phyloP scores from a whole-genome alignment of 371 early-diverging fungal species.

The Mortierella sp. region DNA sequence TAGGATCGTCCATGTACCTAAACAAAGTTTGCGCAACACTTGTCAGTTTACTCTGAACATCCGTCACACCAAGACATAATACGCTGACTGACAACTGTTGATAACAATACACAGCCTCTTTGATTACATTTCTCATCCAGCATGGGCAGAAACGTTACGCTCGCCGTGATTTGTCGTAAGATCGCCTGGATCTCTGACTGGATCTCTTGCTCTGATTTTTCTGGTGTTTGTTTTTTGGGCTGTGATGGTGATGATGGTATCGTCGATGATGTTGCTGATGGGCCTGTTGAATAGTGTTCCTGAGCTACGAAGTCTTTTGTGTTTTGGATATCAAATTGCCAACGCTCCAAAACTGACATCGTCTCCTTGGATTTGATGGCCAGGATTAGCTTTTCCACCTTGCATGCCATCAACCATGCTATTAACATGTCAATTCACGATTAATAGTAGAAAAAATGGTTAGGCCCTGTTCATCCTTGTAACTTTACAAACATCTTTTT shows the following conservation, averaged over 20 bases:
- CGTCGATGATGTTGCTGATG: background rate
- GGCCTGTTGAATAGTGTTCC: background rate
- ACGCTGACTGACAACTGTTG: background rate
- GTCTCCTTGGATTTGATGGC: conserved; percentile 86
- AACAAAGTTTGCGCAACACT: too few relatives aligned
- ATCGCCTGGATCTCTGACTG: conserved; percentile 86
- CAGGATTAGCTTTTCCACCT: conserved; percentile 85
- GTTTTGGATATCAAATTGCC: conserved; percentile 91
- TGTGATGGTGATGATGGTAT: background rate
- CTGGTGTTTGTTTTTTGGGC: background rate
- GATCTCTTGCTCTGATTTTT: conserved; percentile 75
- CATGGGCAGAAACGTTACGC: conserved; percentile 89
- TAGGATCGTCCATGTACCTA: conserved; percentile 86
- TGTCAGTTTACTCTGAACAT: too few relatives aligned
- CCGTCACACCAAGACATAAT: too few relatives aligned
- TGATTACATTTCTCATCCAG: conserved; percentile 90
- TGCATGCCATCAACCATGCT: conserved; percentile 79
- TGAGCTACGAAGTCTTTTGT: conserved; percentile 23
- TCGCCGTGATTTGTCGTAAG: conserved; percentile 90
- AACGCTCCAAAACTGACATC: conserved; percentile 86
- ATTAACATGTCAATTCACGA: too few relatives aligned
- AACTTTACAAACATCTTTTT: too few relatives aligned
- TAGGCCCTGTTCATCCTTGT: too few relatives aligned
- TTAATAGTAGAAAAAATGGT: background rate
- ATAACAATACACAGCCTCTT: conserved; percentile 8